Percentiles rank a stretch among this genome's conserved stretches.
Evolutionary conservation across 495 filamentous ascomycete genomes (phyloP).

Genomic region (Aspergillus diversus): DNA sequence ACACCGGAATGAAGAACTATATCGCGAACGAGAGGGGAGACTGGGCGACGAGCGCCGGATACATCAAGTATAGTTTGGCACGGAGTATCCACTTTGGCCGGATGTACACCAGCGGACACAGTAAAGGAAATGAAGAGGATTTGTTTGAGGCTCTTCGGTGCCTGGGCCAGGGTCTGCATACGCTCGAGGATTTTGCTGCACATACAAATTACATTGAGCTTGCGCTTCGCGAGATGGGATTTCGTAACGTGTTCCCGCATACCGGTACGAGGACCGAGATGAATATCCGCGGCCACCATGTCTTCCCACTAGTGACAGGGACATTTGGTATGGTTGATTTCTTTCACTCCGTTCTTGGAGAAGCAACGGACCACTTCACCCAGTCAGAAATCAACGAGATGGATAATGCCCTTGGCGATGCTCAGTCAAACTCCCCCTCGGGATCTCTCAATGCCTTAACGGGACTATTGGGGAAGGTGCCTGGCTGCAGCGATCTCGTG

Average conservation of each 20-base stretch:
- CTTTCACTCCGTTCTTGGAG: constrained; percentile 93
- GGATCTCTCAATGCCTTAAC: constrained; percentile 61
- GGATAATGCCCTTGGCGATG: constrained; percentile 70
- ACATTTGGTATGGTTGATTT: constrained; percentile 95
- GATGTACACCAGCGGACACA: constrained; percentile 71
- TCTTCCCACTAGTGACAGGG: constrained; percentile 88
- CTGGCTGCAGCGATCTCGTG: constrained; percentile 76
- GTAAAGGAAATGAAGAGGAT: constrained; percentile 78
- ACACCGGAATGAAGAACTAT: constrained; percentile 98
- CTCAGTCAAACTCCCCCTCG: constrained; percentile 52
- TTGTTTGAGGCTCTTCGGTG: constrained; percentile 87
- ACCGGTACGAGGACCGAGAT: constrained; percentile 76
- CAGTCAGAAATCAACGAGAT: constrained; percentile 94
- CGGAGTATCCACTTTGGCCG: constrained; percentile 89
- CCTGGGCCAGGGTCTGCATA: constrained; percentile 90
- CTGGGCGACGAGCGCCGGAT: constrained; percentile 90
- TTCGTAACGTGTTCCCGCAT: constrained; percentile 82
- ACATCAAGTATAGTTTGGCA: constrained; percentile 80
- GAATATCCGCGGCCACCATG: constrained; percentile 69
- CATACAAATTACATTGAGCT: constrained; percentile 96
- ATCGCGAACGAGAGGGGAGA: constrained; percentile 86
- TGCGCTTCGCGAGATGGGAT: constrained; percentile 81
- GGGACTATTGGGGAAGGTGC: constrained; percentile 74
- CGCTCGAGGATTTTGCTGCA: constrained; percentile 92
- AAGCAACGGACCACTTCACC: constrained; percentile 93